phyloP scores from a whole-genome alignment of 2,329 filamentous ascomycete species.

The Sporothrix dimorphospora region DNA sequence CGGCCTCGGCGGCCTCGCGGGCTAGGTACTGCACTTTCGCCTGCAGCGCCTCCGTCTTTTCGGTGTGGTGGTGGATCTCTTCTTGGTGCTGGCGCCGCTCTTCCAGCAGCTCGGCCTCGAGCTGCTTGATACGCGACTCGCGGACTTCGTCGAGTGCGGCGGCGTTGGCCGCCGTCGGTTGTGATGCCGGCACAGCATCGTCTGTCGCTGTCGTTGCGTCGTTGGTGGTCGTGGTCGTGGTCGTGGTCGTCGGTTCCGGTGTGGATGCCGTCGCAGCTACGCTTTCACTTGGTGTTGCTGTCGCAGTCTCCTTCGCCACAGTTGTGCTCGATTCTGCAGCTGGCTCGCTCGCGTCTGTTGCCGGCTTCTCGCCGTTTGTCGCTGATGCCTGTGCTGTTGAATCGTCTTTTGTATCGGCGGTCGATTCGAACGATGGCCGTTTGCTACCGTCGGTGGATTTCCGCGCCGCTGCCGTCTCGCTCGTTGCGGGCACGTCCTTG shows the following conservation, averaged over 20 bases:
- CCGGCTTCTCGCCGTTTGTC: background rate
- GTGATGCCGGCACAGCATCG: background rate
- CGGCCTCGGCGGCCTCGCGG: conserved; percentile 74
- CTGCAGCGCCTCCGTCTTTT: conserved; percentile 89
- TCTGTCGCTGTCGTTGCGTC: background rate
- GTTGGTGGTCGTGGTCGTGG: no score
- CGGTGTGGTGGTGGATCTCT: conserved; percentile 80
- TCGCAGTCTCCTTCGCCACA: background rate
- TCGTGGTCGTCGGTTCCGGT: background rate
- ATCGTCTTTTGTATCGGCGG: conserved; percentile 13
- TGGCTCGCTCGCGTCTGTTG: background rate
- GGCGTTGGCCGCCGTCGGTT: background rate
- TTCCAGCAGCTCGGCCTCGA: conserved; percentile 44
- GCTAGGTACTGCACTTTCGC: conserved; percentile 88
- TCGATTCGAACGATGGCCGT: conserved; percentile 27
- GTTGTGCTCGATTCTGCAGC: background rate
- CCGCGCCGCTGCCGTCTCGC: conserved; percentile 7
- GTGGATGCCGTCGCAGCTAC: background rate
- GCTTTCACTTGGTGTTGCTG: background rate
- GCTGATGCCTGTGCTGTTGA: background rate
- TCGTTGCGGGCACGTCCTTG: conserved; percentile 18
- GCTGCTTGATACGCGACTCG: conserved; percentile 44
- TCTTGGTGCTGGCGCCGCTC: conserved; percentile 67
- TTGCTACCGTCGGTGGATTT: conserved; percentile 33
- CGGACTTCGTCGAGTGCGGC: conserved; percentile 43